A percentile compares a stretch with the other conserved stretches of the same genome.
These are phyloP conservation scores for Erodium chrysanthum DNA, from an alignment of 441 rosid genomes.

Conservation along the genomic window DNA sequence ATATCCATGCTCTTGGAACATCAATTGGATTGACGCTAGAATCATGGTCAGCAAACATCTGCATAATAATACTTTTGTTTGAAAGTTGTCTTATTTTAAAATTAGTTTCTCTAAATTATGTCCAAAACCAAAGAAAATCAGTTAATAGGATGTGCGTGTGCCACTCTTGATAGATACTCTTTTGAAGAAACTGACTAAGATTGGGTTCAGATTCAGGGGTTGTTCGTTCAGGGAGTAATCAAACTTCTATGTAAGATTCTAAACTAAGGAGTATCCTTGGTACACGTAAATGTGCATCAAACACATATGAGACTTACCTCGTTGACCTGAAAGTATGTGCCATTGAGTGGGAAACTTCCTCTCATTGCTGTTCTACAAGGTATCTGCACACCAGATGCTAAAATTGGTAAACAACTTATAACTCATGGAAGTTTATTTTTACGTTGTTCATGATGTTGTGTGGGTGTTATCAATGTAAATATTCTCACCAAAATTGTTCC, in stretches of 20 bases:
- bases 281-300: neutral
- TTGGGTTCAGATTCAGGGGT: constrained; percentile 1
- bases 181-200: constrained; percentile 7
- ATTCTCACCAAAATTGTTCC: constrained; percentile 50
- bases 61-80: constrained; percentile 23
- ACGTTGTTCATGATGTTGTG: constrained; percentile 11
- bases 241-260: constrained; percentile 5
- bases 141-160: neutral
- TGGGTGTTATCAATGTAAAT: neutral
- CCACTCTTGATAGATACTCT: neutral
- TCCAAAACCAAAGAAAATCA: neutral
- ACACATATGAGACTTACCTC: constrained; percentile 41
- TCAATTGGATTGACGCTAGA: constrained; percentile 70
- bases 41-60: constrained; percentile 89
- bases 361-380: constrained; percentile 95
- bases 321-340: constrained; percentile 93
- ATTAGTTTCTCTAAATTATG: constrained; percentile 11
- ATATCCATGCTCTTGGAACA: constrained; percentile 72
- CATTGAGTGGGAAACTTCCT: constrained; percentile 94
- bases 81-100: constrained; percentile 15
- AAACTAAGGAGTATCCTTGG: neutral
- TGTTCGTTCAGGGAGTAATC: neutral
- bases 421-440: constrained; percentile 13
- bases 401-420: constrained; percentile 21
- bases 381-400: constrained; percentile 42